phyloP scores from a whole-genome alignment of 2,329 filamentous ascomycete species.

The Lecanicillium sp. region DNA sequence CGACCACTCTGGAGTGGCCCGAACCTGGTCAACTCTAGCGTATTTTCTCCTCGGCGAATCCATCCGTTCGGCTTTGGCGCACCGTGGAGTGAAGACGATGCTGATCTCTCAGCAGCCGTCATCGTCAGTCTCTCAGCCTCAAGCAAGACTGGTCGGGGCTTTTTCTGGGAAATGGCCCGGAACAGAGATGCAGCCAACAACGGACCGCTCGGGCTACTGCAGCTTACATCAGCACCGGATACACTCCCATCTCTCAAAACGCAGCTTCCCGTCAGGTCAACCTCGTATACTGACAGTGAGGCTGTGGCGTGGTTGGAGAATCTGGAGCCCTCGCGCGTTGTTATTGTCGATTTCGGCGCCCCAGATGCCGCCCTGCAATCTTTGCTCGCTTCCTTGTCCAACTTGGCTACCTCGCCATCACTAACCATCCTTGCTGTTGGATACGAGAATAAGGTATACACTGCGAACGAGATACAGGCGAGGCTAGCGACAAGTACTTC shows the following conservation, averaged over 20 bases:
- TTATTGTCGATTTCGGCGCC: conserved; percentile 15
- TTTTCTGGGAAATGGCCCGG: conserved; percentile 17
- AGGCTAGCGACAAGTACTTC: background rate
- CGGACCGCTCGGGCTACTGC: conserved; percentile 17
- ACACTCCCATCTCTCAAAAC: conserved; percentile 3
- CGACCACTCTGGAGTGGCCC: conserved; percentile 9
- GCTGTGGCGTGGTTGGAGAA: conserved; percentile 10
- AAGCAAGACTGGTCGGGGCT: conserved; percentile 20
- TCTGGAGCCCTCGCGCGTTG: conserved; percentile 10
- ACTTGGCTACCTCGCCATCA: background rate
- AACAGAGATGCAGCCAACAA: conserved; percentile 6
- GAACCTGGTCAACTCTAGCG: conserved; percentile 10
- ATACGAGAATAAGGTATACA: background rate
- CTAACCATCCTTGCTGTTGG: conserved; percentile 2
- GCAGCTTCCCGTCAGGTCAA: conserved; percentile 7
- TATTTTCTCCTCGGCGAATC: conserved; percentile 7
- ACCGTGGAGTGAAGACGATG: conserved; percentile 21
- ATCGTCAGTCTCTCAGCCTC: conserved; percentile 22
- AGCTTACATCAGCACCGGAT: conserved; percentile 17
- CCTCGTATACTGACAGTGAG: conserved; percentile 7
- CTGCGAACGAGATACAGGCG: background rate
- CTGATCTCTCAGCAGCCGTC: conserved; percentile 24
- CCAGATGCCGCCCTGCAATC: background rate
- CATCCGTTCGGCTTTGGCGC: conserved; percentile 10
- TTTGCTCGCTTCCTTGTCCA: background rate